A percentile compares a stretch with the other conserved stretches of the same genome.
Conservation (phyloP, 257 asterid species). For the Nemophila menziesii region DNA sequence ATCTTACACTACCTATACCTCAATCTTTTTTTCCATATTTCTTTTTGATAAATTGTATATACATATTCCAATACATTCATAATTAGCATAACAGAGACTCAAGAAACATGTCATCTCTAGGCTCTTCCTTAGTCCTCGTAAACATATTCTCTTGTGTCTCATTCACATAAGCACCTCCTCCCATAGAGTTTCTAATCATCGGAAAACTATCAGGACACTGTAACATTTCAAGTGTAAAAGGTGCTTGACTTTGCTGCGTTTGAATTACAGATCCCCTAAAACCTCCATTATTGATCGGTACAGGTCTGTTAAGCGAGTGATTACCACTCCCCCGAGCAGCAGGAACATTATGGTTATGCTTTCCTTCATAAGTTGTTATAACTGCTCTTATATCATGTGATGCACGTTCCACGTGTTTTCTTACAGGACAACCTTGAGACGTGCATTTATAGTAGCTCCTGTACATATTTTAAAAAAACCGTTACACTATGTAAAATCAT, state of each 20-base stretch:
- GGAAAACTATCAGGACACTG: constrained; percentile 29
- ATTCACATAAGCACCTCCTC: constrained; percentile 13
- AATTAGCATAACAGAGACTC: constrained; percentile 32
- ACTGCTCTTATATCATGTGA: constrained; percentile 44
- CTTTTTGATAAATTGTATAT: too few relatives aligned
- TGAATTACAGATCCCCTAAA: constrained; percentile 20
- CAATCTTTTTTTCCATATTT: too few relatives aligned
- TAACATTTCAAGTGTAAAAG: constrained; percentile 37
- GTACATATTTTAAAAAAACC: background rate
- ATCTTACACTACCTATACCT: background rate
- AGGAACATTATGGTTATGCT: constrained; percentile 82
- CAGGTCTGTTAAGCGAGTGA: constrained; percentile 25
- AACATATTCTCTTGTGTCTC: constrained; percentile 16
- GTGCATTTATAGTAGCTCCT: constrained; percentile 95
- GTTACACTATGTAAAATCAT: background rate
- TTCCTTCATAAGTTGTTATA: constrained; percentile 76
- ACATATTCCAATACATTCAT: background rate
- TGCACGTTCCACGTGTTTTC: constrained; percentile 77
- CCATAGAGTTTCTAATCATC: constrained; percentile 20
- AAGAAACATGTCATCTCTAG: constrained; percentile 47
- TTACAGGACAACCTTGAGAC: constrained; percentile 40
- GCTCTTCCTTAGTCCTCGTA: constrained; percentile 47
- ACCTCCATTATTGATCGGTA: constrained; percentile 13
- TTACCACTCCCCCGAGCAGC: constrained; percentile 26
- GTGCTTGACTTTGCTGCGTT: constrained; percentile 19